Conservation (phyloP, 2,329 filamentous ascomycete genomes). For the Dothideomycetidae sp. region DNA sequence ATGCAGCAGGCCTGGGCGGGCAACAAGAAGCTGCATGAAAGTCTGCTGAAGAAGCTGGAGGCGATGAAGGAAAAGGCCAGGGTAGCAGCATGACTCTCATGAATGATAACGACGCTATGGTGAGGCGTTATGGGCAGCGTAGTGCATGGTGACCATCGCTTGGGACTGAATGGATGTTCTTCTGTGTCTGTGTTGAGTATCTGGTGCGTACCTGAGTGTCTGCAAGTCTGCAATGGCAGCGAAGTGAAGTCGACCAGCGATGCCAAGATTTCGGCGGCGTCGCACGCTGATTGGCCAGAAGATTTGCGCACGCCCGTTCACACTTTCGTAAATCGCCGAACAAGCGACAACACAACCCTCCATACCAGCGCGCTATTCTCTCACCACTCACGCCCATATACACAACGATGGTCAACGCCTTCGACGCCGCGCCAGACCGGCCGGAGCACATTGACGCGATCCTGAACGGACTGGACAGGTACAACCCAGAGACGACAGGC, state of each 20-base stretch:
- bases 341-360: too few species aligned
- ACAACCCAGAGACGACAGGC: constrained; percentile 92
- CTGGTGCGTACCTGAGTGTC: too few species aligned
- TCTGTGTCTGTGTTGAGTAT: too few species aligned
- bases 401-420: constrained; percentile 36
- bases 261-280: background rate
- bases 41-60: constrained; percentile 32
- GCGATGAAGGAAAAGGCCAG: constrained; percentile 25
- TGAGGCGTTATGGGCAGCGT: too few species aligned
- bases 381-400: background rate
- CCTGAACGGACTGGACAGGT: constrained; percentile 92
- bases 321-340: constrained; percentile 8
- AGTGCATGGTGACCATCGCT: too few species aligned
- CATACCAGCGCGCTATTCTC: too few species aligned
- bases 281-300: constrained; percentile 6
- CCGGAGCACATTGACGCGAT: constrained; percentile 86
- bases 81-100: background rate
- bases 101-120: background rate
- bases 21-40: constrained; percentile 35
- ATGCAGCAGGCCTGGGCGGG: constrained; percentile 36
- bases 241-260: background rate
- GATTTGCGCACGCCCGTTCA: constrained; percentile 5
- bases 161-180: too few species aligned
- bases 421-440: constrained; percentile 82
- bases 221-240: too few species aligned